Evolutionary conservation across 2,329 filamentous ascomycete species (phyloP).

Genomic region (Aspergillus melleus): DNA sequence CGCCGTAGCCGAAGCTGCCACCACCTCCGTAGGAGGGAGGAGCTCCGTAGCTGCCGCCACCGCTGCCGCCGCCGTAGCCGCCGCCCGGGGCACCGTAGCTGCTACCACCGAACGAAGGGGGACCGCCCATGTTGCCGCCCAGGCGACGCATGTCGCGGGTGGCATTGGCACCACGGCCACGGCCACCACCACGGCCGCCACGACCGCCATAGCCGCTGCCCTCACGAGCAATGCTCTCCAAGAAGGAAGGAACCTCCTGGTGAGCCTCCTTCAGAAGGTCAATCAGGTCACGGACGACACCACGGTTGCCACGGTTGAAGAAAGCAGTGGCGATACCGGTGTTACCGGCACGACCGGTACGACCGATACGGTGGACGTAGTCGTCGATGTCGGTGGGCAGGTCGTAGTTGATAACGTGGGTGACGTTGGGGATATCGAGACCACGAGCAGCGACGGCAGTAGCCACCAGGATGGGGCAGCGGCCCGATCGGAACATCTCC

Average conservation of each 20-base stretch:
- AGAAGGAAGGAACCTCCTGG: slow-evolving; percentile 90
- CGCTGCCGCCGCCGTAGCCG: slow-evolving; percentile 30
- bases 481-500: slow-evolving; percentile 94
- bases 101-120: slow-evolving; percentile 39
- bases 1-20: slow-evolving; percentile 32
- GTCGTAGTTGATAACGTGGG: slow-evolving; percentile 98
- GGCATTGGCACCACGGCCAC: slow-evolving; percentile 61
- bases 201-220: slow-evolving; percentile 76
- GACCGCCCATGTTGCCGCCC: slow-evolving; percentile 41
- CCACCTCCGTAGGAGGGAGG: slow-evolving; percentile 31
- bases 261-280: slow-evolving; percentile 99
- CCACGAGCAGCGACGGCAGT: slow-evolving; percentile 92
- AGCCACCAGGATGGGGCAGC: slow-evolving; percentile 94
- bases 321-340: slow-evolving; percentile 97
- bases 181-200: slow-evolving; percentile 71
- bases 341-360: slow-evolving; percentile 99
- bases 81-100: slow-evolving; percentile 33
- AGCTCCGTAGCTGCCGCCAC: slow-evolving; percentile 30
- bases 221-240: slow-evolving; percentile 97
- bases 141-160: slow-evolving; percentile 91
- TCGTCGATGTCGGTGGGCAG: slow-evolving; percentile 98
- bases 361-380: slow-evolving; percentile 98
- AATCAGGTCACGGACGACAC: slow-evolving; percentile 92
- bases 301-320: slow-evolving; percentile 99
- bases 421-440: slow-evolving; percentile 94